Evolutionary conservation across 176 grass and related monocot species (phyloP), one percentile per base, ranked within the genome.

Genomic region (Hsuehochloa calcarea): DNA sequence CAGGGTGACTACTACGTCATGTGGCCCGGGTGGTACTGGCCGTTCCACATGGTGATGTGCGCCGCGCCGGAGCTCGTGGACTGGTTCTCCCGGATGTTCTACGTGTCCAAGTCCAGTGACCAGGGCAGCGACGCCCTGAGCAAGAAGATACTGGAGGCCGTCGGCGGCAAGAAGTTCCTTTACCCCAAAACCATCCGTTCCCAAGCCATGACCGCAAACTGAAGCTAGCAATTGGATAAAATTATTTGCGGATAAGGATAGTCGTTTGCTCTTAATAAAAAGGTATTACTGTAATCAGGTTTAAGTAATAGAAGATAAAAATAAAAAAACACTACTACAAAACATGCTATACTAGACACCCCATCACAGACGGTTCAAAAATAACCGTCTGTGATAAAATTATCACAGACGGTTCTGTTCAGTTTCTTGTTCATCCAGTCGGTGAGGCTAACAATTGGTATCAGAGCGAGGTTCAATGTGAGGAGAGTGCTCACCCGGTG

Each of bases 11-110:
- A 5, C 66, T 96, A 96, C 23, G 80, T 96, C 34, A 96, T 86
- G 10, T 96, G 94, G 94, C 94, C 94, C 0, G 83, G 86, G n/a
- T 96, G 94, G 91, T 96, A 96, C 84, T 89, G 85, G 89, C 94
- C 94, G 1, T 93, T 96, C 77, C 89, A 91, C 80, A 89, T 93
- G 94, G 60, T 96, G 56, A 93, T 96, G 94, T 85, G 86, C 41
- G 84, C 92, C 3, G 94, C 94, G 49, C 94, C 94, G 47, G 94
- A 96, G 87, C 70, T 88, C 6, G 26, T 96, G 16, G 83, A 93
- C 82, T 96, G 88, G 87, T 93, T 91, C 80, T 96, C 94, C 15
- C 71, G 68, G 19, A 9, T 81, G 0, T 94, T 94, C 86, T 94
- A 94, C 41, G 88, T 94, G 49, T 82, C 90, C 58, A 77, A 77